Base-by-base conservation (phyloP, 140 eudicot species). In the Bidens hawaiensis region DNA sequence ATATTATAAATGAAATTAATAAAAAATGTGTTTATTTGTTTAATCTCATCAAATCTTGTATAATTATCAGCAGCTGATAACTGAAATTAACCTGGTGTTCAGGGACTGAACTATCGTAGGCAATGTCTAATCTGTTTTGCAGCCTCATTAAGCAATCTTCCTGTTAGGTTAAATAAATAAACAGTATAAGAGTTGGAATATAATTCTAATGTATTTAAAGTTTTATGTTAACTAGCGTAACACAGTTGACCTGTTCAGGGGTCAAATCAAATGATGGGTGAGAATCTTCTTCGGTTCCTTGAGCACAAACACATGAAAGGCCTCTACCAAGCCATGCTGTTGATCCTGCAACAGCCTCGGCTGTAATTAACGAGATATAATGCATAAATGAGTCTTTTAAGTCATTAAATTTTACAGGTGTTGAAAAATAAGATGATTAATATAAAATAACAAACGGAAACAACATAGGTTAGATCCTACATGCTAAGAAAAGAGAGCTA, bases 271-370 rank as follows among this genome's bases (percentile, higher is more conserved):
- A 93, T 36, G 99, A 93, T 21, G 82, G 87, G 38, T 90, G 91
- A 61, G 83, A 62, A 55, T 93, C 99, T 51, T 85, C 78, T 64
- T 93, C 99, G 61, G 85, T 81, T 74, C 96, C 70, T 62, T 93
- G 99, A 80, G 82, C 99, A 79, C 99, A 93, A 56, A 93, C 99
- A 77, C 99, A 93, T 16, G 99, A 93, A 60, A 93, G n/a, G n/a
- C n/a, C n/a, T n/a, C n/a, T n/a, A n/a, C 98, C 99, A 67, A 93
- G 87, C 99, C 99, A 93, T 66, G 99, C 96, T 66, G 99, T 87
- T 67, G 99, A 93, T 68, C 99, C 96, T 74, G 95, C 96, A 57
- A 83, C 99, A 67, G 85, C 96, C 85, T 91, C 99, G 49, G 82
- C 96, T 88, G 80, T 60, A 76, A 65, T 67, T 52, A 56, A 77